phyloP scores from a whole-genome alignment of 129 eudicot genomes.

The Chrysanthemum makinoi region DNA sequence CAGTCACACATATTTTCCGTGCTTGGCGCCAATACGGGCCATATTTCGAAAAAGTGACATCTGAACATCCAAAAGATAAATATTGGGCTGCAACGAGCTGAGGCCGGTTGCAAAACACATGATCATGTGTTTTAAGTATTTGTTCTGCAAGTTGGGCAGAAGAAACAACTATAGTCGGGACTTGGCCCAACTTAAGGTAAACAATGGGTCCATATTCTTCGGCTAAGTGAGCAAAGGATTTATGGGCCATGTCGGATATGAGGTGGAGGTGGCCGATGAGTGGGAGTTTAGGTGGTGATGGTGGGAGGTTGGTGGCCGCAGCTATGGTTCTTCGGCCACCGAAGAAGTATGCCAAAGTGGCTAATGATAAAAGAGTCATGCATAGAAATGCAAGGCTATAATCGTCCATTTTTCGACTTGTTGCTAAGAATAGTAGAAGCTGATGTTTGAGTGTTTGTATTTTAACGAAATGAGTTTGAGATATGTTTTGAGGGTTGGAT shows the following conservation, averaged over 20 bases:
- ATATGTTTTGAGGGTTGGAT: constrained; percentile 1
- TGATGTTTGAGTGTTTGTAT: neutral
- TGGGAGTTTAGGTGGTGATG: constrained; percentile 19
- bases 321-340: neutral
- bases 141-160: constrained; percentile 13
- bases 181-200: constrained; percentile 4
- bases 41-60: constrained; percentile 5
- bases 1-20: constrained; percentile 13
- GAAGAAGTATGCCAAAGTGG: constrained; percentile 4
- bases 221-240: neutral
- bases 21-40: constrained; percentile 19
- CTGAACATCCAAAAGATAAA: constrained; percentile 3
- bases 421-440: neutral
- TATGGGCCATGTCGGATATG: constrained; percentile 10
- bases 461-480: neutral
- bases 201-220: constrained; percentile 2
- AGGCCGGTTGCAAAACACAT: constrained; percentile 6
- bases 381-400: neutral
- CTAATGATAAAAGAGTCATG: neutral
- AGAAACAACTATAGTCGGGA: neutral
- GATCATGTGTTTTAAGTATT: constrained; percentile 14
- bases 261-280: constrained; percentile 18
- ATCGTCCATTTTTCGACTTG: neutral
- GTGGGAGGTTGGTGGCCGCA: neutral
- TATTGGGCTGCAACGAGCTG: constrained; percentile 10